phyloP scores from a whole-genome alignment of 345 rosid species.

The Salix exigua region DNA sequence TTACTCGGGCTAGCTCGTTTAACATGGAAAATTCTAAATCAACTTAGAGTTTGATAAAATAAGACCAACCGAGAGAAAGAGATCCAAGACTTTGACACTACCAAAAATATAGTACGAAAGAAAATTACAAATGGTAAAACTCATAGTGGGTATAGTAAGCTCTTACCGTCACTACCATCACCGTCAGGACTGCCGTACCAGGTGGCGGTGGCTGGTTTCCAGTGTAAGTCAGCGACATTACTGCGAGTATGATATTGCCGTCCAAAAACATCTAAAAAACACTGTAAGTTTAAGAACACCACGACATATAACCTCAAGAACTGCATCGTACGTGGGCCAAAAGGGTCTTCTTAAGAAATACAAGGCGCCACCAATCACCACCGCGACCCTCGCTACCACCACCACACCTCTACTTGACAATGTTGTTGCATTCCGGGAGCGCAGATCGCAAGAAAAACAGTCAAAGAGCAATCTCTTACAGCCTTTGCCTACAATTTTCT shows the following conservation, averaged over 20 bases:
- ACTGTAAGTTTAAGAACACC: constrained; percentile 8
- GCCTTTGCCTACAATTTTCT: constrained; percentile 31
- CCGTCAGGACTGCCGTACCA: constrained; percentile 99
- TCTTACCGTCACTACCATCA: constrained; percentile 83
- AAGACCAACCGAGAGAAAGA: neutral
- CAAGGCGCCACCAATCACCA: neutral
- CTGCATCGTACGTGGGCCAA: neutral
- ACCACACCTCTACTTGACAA: neutral
- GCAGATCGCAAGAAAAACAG: constrained; percentile 17
- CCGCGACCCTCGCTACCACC: neutral
- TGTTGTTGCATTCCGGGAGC: neutral
- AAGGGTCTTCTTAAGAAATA: neutral
- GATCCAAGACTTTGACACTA: neutral
- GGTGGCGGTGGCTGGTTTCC: constrained; percentile 93
- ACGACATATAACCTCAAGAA: neutral
- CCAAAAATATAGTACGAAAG: neutral
- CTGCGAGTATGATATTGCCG: constrained; percentile 3
- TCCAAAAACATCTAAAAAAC: constrained; percentile 21
- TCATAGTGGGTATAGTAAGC: no score
- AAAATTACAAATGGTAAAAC: neutral
- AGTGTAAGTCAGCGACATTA: constrained; percentile 33
- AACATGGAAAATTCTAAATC: neutral
- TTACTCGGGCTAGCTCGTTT: neutral
- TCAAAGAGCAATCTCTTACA: neutral
- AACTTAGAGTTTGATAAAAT: constrained; percentile 4